Percentiles rank a stretch among this genome's conserved stretches.
phyloP scores from a whole-genome alignment of 2,329 filamentous ascomycete genomes.

The Sporothrix protearum region DNA sequence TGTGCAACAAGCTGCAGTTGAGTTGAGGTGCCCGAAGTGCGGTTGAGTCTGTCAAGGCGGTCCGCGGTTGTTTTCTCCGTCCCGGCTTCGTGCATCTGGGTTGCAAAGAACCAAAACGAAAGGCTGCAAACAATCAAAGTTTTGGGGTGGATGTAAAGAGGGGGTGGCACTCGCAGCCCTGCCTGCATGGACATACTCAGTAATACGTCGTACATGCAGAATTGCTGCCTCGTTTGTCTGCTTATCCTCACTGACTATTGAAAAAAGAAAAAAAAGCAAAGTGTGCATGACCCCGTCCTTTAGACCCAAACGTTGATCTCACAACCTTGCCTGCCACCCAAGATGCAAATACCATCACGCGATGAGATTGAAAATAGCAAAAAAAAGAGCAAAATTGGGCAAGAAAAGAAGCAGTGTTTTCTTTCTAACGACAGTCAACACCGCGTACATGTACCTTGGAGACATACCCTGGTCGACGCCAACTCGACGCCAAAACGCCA shows the following conservation, averaged over 20 bases:
- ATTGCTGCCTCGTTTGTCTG: background rate
- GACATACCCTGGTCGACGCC: background rate
- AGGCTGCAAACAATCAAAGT: background rate
- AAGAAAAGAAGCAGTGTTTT: no score
- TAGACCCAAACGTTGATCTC: background rate
- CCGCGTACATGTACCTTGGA: background rate
- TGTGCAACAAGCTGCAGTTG: background rate
- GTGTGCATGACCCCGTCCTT: background rate
- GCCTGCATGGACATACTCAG: no score
- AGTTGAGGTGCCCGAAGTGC: no score
- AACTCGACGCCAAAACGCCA: background rate
- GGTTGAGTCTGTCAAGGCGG: background rate
- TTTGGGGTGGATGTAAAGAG: background rate
- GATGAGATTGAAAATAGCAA: background rate
- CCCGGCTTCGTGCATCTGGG: background rate
- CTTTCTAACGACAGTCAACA: background rate
- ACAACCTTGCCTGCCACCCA: background rate
- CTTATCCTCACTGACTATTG: no score
- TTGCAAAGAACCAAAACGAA: background rate
- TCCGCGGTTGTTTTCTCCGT: background rate
- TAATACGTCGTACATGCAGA: background rate
- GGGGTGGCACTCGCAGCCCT: background rate
- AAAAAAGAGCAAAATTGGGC: no score
- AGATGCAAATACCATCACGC: slow-evolving; percentile 6
- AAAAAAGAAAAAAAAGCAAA: background rate